These are phyloP conservation scores for Isabelozyma gotoi DNA, from an alignment of 805 yeast genomes.

Conservation along the genomic window DNA sequence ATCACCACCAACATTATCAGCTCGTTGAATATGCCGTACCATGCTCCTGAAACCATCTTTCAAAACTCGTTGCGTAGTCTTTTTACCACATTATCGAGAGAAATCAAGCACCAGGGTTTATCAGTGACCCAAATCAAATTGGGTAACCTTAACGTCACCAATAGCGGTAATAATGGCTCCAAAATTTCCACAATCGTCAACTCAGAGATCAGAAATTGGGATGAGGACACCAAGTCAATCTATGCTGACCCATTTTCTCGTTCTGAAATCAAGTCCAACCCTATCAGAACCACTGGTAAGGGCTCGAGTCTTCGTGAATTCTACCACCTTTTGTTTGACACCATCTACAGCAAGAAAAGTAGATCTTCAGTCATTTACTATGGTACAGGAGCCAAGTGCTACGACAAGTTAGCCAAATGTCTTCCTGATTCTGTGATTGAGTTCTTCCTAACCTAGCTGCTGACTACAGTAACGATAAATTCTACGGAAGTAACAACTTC, in stretches of 20 bases:
- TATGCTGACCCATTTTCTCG: conserved; percentile 31
- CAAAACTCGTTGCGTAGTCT: conserved; percentile 42
- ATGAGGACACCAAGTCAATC: conserved; percentile 29
- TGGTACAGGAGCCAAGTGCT: conserved; percentile 42
- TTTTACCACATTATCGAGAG: conserved; percentile 35
- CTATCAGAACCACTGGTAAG: conserved; percentile 25
- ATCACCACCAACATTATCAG: conserved; percentile 58
- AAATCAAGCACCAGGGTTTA: conserved; percentile 32
- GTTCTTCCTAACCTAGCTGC: conserved; percentile 15
- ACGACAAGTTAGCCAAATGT: conserved; percentile 30
- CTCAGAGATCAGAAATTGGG: conserved; percentile 41
- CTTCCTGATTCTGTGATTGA: conserved; percentile 32
- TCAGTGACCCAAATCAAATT: conserved; percentile 39
- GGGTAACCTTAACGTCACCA: conserved; percentile 38
- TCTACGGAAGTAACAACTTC: too few species aligned
- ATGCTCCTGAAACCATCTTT: conserved; percentile 60
- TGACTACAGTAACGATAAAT: too few species aligned
- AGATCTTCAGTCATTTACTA: conserved; percentile 37
- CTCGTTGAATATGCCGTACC: conserved; percentile 56
- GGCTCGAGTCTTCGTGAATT: conserved; percentile 36
- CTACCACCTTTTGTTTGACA: conserved; percentile 40
- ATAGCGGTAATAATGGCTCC: conserved; percentile 15
- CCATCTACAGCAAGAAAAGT: conserved; percentile 22
- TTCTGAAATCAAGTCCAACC: conserved; percentile 28
- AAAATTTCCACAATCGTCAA: conserved; percentile 26